Evolutionary conservation across 441 rosid species (phyloP).

Genomic region (Sinapis alba): DNA sequence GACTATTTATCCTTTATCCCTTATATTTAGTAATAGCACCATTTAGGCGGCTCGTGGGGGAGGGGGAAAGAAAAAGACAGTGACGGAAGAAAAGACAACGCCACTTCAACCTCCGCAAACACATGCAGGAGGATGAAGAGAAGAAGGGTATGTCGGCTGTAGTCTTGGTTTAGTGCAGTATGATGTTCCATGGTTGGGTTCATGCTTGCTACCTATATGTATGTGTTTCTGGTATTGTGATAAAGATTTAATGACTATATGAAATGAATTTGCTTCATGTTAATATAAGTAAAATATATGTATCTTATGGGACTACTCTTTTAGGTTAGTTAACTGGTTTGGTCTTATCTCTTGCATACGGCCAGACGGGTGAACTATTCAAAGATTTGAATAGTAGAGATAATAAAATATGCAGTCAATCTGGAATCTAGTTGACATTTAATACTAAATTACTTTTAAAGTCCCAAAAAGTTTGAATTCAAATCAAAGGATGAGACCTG

Average conservation of each 20-base stretch:
- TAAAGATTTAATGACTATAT: background rate
- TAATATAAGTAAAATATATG: background rate
- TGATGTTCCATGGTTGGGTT: background rate
- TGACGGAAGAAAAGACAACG: background rate
- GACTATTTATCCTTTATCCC: background rate
- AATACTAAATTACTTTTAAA: constrained; percentile 4
- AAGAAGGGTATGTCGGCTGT: background rate
- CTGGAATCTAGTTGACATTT: constrained; percentile 27
- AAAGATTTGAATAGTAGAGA: background rate
- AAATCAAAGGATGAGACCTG: background rate
- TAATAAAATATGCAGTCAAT: background rate
- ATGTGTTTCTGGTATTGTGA: background rate
- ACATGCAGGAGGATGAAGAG: background rate
- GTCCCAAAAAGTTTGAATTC: background rate
- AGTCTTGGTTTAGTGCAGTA: background rate
- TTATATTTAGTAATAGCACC: background rate
- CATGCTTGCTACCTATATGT: background rate
- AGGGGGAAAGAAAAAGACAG: background rate
- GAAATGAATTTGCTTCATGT: background rate
- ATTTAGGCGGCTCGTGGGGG: background rate
- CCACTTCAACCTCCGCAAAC: background rate
- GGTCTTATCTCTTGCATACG: background rate
- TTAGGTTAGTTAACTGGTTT: constrained; percentile 3
- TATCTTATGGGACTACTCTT: constrained; percentile 13
- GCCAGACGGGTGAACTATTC: background rate